Conservation (phyloP, 108 stramenopile genomes). For the Fragilaria radians region DNA sequence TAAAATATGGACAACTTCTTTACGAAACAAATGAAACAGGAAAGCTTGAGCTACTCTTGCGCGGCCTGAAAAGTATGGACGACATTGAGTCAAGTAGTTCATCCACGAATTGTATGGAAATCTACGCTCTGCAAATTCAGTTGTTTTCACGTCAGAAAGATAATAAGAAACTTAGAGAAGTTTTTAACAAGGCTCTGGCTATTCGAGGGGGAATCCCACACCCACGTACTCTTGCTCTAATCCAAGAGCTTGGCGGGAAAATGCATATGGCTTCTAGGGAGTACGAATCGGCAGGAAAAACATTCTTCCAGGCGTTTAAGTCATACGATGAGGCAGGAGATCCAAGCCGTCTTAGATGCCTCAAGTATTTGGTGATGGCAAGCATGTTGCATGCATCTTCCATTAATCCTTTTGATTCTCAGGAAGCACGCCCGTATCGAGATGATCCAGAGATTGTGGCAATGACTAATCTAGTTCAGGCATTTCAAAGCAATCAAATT, state of each 20-base stretch:
- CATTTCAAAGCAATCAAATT: slow-evolving; percentile 86
- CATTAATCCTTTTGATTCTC: slow-evolving; percentile 93
- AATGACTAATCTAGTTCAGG: slow-evolving; percentile 87
- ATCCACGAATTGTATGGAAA: slow-evolving; percentile 83
- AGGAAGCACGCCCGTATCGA: slow-evolving; percentile 89
- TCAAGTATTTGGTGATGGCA: slow-evolving; percentile 92
- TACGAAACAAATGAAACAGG: slow-evolving; percentile 85
- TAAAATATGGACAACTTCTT: slow-evolving; percentile 90
- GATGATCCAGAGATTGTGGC: slow-evolving; percentile 92
- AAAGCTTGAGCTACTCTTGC: slow-evolving; percentile 82
- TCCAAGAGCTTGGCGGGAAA: slow-evolving; percentile 90
- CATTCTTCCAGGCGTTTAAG: slow-evolving; percentile 93
- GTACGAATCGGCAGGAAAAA: slow-evolving; percentile 70
- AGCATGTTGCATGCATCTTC: slow-evolving; percentile 84
- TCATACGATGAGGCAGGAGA: slow-evolving; percentile 94
- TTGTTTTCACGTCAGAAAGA: slow-evolving; percentile 80
- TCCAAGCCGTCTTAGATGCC: slow-evolving; percentile 68
- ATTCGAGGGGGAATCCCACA: slow-evolving; percentile 89
- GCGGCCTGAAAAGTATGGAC: slow-evolving; percentile 44
- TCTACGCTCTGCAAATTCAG: slow-evolving; percentile 91
- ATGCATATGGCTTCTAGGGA: slow-evolving; percentile 85
- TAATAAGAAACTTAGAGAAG: slow-evolving; percentile 79
- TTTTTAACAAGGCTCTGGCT: slow-evolving; percentile 77
- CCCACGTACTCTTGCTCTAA: slow-evolving; percentile 83
- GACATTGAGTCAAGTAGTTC: slow-evolving; percentile 8